These are phyloP conservation scores for Puccinellia tenuiflora DNA, from an alignment of 176 grass and related monocot genomes.

Conservation along the genomic window DNA sequence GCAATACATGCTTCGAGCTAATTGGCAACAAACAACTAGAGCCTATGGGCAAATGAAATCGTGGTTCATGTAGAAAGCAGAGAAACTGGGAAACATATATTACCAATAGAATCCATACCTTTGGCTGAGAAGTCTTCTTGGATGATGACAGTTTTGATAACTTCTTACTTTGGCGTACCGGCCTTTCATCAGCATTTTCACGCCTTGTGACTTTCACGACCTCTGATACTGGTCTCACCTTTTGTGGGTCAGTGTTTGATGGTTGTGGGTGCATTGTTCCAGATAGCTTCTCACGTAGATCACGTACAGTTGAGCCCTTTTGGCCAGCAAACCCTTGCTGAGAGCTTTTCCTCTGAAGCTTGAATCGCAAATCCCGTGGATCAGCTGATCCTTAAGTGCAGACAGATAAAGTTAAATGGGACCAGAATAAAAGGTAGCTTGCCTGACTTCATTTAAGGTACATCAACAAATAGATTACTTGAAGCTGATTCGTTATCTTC, in stretches of 20 bases:
- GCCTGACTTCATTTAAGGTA: not conserved
- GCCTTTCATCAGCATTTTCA: conserved; percentile 39
- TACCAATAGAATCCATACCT: conserved; percentile 29
- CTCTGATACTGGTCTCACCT: conserved; percentile 47
- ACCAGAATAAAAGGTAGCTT: not conserved
- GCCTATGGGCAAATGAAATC: not conserved
- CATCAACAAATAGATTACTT: conserved; percentile 42
- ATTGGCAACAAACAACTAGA: not conserved
- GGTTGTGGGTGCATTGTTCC: conserved; percentile 61
- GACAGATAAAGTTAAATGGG: conserved; percentile 22
- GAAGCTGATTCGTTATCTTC: conserved; percentile 48
- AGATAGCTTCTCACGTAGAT: conserved; percentile 88
- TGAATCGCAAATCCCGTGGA: conserved; percentile 80
- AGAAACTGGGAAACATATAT: not conserved
- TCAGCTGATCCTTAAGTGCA: conserved; percentile 61
- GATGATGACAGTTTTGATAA: conserved; percentile 47
- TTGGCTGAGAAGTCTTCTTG: conserved; percentile 67
- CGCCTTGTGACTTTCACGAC: conserved; percentile 56
- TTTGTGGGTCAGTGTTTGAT: conserved; percentile 40
- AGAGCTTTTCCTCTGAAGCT: conserved; percentile 68
- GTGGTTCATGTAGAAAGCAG: not conserved
- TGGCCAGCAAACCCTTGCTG: conserved; percentile 34
- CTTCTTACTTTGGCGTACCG: conserved; percentile 49
- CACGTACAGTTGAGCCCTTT: conserved; percentile 39
- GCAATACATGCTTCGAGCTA: not conserved